A percentile compares a stretch with the other conserved stretches of the same genome.
Evolutionary conservation across 2,329 filamentous ascomycete genomes (phyloP).

Genomic region (Paecilomyces formosus): DNA sequence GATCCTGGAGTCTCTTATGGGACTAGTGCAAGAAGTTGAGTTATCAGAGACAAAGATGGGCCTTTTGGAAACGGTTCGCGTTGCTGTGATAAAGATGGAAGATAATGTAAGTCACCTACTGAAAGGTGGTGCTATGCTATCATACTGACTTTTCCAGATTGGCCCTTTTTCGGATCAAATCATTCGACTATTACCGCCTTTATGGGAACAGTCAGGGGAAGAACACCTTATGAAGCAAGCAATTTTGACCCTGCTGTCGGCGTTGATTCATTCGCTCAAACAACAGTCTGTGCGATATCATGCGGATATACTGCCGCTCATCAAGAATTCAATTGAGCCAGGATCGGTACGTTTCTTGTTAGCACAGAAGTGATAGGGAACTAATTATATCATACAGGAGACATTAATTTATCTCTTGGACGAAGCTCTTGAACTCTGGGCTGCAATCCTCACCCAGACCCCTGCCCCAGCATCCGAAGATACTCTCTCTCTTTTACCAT

Average conservation of each 20-base stretch:
- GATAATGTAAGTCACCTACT: slow-evolving; percentile 45
- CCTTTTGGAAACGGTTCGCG: slow-evolving; percentile 76
- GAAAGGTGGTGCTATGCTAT: neutral
- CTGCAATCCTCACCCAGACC: slow-evolving; percentile 62
- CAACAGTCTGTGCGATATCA: slow-evolving; percentile 72
- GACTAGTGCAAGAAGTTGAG: slow-evolving; percentile 70
- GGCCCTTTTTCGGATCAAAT: slow-evolving; percentile 68
- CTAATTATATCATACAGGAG: slow-evolving; percentile 28
- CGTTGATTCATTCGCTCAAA: slow-evolving; percentile 80
- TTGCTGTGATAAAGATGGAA: slow-evolving; percentile 75
- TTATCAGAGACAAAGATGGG: slow-evolving; percentile 85
- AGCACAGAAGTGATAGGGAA: neutral
- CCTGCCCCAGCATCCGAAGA: slow-evolving; percentile 52
- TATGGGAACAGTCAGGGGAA: slow-evolving; percentile 81
- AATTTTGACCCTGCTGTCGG: slow-evolving; percentile 76
- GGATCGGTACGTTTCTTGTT: slow-evolving; percentile 49
- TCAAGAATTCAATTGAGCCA: slow-evolving; percentile 70
- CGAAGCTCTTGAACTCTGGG: slow-evolving; percentile 86
- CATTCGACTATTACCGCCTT: slow-evolving; percentile 66
- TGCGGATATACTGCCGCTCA: slow-evolving; percentile 69
- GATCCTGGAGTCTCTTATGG: slow-evolving; percentile 65
- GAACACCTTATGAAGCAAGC: slow-evolving; percentile 92
- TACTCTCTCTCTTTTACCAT: slow-evolving; percentile 56
- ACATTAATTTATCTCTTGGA: slow-evolving; percentile 78
- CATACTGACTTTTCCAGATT: slow-evolving; percentile 33